A percentile compares a stretch with the other conserved stretches of the same genome.
phyloP scores from a whole-genome alignment of 2,329 filamentous ascomycete species.

The Penicillium sp. region DNA sequence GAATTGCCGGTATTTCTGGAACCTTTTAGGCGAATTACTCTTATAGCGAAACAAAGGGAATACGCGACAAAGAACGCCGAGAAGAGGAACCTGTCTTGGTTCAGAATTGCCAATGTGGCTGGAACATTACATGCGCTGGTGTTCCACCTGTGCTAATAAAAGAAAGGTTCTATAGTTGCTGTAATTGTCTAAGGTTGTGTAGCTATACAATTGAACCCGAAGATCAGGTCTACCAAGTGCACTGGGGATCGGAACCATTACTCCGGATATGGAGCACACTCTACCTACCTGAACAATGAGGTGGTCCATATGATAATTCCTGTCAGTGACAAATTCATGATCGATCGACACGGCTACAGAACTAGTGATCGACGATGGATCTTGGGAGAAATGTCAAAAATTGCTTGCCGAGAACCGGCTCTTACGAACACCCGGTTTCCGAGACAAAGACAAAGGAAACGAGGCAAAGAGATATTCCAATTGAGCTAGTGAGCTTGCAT shows the following conservation, averaged over 20 bases:
- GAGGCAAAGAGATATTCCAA: conserved; percentile 2
- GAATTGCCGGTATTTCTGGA: neutral
- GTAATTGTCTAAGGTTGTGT: neutral
- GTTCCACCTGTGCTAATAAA: neutral
- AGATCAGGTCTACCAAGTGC: neutral
- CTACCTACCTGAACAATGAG: neutral
- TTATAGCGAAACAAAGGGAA: neutral
- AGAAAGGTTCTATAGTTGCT: neutral
- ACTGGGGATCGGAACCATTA: neutral
- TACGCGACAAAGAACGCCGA: neutral
- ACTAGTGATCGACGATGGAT: conserved; percentile 11
- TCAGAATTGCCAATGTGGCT: neutral
- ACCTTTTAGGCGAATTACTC: neutral
- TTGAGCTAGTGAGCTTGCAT: neutral
- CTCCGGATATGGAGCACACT: neutral
- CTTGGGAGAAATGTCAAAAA: conserved; percentile 5
- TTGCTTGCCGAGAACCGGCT: neutral
- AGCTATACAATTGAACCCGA: neutral
- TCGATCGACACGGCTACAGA: conserved; percentile 12
- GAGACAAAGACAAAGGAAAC: conserved; percentile 1
- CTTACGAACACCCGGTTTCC: neutral
- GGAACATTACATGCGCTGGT: neutral
- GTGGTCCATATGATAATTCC: conserved; percentile 12
- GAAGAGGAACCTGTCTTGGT: neutral
- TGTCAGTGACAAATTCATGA: conserved; percentile 18